Base-by-base conservation (phyloP, 1,139 yeast species). In the Taphrina communis region DNA sequence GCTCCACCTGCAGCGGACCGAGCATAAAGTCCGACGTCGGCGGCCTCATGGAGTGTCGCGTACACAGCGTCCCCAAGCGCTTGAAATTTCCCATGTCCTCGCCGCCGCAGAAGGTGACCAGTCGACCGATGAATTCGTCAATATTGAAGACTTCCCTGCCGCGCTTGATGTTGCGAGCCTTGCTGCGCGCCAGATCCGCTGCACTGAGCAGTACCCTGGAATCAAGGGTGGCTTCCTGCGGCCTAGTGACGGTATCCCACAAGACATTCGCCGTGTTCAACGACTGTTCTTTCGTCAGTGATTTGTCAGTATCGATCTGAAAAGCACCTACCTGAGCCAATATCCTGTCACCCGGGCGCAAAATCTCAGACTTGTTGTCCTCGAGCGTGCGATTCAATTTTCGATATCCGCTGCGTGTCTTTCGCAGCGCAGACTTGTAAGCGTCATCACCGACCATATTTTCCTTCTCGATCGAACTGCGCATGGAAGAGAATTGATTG, bases 41-140 rank as follows among this genome's bases (percentile, higher is more conserved):
- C 6, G 71, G 68, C 31, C 73, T 63, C n/a, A 59, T 70, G 56
- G 63, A 44, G 41, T 58, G 68, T 36, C 73, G 73, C 66, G 69
- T 69, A 31, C 71, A 72, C 17, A 72, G 12, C 73, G 80, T 62
- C 73, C 82, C 57, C 85, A 85, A 17, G 76, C 77, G 41, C 12
- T 67, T 38, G 14, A 56, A 52, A 14, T 58, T 61, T 38, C 12
- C 17, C 35, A 14, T 36, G 19, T 44, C 53, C 31, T 4, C 31
- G 39, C 21, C 39, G n/a, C 55, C 50, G 14, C 66, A 46, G 31
- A 55, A 69, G 19, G 66, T 60, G 21, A 42, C 57, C 17, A 69
- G 53, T 7, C 69, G 57, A 17, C 53, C 60, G 36, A 70, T 60
- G 65, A 61, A 70, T 2, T 53, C 59, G 39, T 70, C 70, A 25